A percentile compares a stretch with the other conserved stretches of the same genome.
phyloP scores from a whole-genome alignment of 2,329 filamentous ascomycete genomes.

The Xylaria sp. region DNA sequence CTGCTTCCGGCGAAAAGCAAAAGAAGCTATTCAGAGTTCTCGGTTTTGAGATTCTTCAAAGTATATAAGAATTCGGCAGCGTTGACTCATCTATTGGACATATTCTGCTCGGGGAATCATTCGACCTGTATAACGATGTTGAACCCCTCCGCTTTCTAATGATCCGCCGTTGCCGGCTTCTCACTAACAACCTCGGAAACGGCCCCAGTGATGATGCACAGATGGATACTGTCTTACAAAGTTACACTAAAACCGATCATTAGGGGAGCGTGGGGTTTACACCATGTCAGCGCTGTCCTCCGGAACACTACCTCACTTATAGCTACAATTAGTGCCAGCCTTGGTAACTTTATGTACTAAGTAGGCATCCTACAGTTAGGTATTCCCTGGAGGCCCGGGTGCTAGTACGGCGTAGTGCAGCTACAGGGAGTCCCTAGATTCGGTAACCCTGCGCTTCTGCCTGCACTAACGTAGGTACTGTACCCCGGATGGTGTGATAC shows the following conservation, averaged over 20 bases:
- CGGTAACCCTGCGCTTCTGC: slow-evolving; percentile 1
- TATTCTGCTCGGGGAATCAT: not conserved
- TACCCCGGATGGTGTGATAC: slow-evolving; percentile 24
- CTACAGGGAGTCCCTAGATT: not conserved
- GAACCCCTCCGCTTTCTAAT: not conserved
- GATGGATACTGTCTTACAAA: too few relatives aligned
- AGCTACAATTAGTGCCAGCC: too few relatives aligned
- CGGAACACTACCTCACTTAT: too few relatives aligned
- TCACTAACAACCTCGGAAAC: not conserved
- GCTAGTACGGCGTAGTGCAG: too few relatives aligned
- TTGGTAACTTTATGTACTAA: too few relatives aligned
- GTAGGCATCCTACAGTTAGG: too few relatives aligned
- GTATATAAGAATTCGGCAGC: not conserved
- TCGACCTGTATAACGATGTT: not conserved
- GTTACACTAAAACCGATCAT: too few relatives aligned
- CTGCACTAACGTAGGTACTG: slow-evolving; percentile 3
- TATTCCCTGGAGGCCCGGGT: too few relatives aligned
- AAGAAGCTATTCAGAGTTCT: slow-evolving; percentile 1
- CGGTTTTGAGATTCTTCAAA: not conserved
- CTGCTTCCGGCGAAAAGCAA: not conserved
- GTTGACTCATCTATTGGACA: too few relatives aligned
- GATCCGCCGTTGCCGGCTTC: slow-evolving; percentile 1
- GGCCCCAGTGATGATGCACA: not conserved
- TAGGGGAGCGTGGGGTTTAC: too few relatives aligned
- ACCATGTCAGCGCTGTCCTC: too few relatives aligned